These are phyloP conservation scores for Phytopythium delawarense DNA, from an alignment of 352 stramenopile species.

Conservation along the genomic window DNA sequence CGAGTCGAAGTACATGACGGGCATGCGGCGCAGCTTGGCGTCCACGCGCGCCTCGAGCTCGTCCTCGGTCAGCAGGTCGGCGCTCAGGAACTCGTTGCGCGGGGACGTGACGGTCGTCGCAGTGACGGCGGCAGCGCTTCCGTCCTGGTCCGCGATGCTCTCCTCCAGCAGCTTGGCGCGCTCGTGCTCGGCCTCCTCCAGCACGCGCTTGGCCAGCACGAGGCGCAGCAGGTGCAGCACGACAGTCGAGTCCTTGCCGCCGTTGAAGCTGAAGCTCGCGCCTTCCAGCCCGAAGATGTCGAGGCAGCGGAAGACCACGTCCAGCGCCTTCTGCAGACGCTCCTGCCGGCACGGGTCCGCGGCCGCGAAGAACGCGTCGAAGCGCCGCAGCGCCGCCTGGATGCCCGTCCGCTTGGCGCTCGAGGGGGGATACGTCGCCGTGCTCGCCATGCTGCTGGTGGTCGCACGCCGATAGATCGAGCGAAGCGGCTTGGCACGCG, in stretches of 20 bases:
- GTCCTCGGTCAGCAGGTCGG: conserved; percentile 38
- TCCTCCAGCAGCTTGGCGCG: conserved; percentile 1
- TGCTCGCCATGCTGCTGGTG: not conserved
- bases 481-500: not conserved
- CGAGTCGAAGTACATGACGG: conserved; percentile 96
- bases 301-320: conserved; percentile 71
- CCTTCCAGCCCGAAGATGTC: conserved; percentile 77
- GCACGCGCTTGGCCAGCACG: conserved; percentile 68
- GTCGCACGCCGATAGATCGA: not conserved
- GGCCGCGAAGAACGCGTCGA: conserved; percentile 57
- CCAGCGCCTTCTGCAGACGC: conserved; percentile 61
- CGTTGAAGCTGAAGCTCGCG: conserved; percentile 91
- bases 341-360: conserved; percentile 37
- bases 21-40: conserved; percentile 44
- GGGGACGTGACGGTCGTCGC: conserved; percentile 43
- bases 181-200: conserved; percentile 27
- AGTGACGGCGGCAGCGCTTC: conserved; percentile 13
- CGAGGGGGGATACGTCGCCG: not conserved
- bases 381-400: conserved; percentile 33
- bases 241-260: conserved; percentile 91
- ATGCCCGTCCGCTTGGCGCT: conserved; percentile 10
- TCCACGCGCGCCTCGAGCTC: conserved; percentile 51
- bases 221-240: conserved; percentile 88
- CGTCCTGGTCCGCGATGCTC: conserved; percentile 1
- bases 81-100: conserved; percentile 48